Conservation (phyloP, 1,284 basidiomycete genomes). For the Cystobasidium slooffiae region DNA sequence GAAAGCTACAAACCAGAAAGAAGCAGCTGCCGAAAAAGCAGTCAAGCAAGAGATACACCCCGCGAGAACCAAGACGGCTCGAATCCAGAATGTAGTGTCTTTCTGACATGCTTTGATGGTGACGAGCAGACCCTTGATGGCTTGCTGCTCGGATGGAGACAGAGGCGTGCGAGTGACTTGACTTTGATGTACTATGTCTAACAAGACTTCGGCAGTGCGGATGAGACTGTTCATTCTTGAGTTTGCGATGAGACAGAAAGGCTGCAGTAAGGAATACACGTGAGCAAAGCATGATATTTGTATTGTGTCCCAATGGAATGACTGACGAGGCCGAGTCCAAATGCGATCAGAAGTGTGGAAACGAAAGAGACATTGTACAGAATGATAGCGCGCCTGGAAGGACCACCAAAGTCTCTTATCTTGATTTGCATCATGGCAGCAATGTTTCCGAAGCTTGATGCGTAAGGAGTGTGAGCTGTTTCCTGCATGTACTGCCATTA, state of each 20-base stretch:
- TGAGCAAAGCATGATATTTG: too few species aligned
- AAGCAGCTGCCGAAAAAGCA: neutral
- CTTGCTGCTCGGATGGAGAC: too few species aligned
- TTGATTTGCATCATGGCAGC: conserved; percentile 24
- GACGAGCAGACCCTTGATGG: too few species aligned
- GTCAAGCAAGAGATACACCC: neutral
- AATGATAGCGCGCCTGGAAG: neutral
- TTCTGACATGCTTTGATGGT: too few species aligned
- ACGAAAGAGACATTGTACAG: conserved; percentile 8
- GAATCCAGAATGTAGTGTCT: neutral
- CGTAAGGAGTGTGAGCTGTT: neutral
- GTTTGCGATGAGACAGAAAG: too few species aligned
- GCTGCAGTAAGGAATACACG: too few species aligned
- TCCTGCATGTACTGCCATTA: neutral
- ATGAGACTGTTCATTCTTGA: too few species aligned
- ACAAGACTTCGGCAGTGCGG: too few species aligned
- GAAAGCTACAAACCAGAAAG: conserved; percentile 19
- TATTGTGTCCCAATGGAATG: too few species aligned
- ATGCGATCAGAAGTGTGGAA: neutral
- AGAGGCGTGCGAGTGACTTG: too few species aligned
- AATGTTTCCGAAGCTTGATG: conserved; percentile 8
- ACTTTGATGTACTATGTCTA: too few species aligned
- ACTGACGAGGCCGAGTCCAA: conserved; percentile 7
- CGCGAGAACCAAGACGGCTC: neutral
- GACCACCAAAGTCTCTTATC: neutral